Evolutionary conservation across 1,284 basidiomycete genomes (phyloP), one percentile per base, ranked within the genome.

Genomic region (Golubevia pallescens): DNA sequence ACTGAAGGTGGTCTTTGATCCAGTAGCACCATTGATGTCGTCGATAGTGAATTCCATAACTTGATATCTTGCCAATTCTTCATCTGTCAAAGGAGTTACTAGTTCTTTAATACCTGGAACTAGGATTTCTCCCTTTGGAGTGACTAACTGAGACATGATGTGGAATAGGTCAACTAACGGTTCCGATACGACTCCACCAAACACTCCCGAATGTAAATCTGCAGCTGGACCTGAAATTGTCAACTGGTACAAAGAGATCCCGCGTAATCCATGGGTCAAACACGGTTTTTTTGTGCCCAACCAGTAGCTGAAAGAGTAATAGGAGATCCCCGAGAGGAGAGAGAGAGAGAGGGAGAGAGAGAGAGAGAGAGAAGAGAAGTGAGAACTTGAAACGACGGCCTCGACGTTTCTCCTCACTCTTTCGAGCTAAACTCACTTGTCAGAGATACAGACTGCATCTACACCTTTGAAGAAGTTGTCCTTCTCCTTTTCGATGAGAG

Each of bases 71-170:
- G 75, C 80, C 91, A 91, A 88, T 87, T 99, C 96, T 61, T 93
- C 90, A 1, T 90, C 90, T 28, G 91, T 91, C 1, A 96, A 88
- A 2, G 89, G 89, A 0, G 90, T 88, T 2, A 98, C 93, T 87
- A 95, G 91, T 61, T 95, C 93, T 71, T 94, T 92, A 69, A 98
- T 90, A 14, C 95, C 96, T 0, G 95, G 94, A 60, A 99, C 88
- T 62, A 96, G 89, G 78, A 99, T 98, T 65, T 91, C 89, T 53
- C 95, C 96, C 57, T 90, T 85, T 5, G 91, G 89, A 59, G 91
- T 90, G 68, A 98, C 95, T 58, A 99, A 92, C 81, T 91, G 93
- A 80, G 87, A 88, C 87, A 90, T 89, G 71, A 89, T 71, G 24
- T 85, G 71, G 70, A 89, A 86, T 53, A 89, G 84, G 68, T 89